phyloP scores from a whole-genome alignment of 768 basidiomycete species.

The Myochromella boudieri region DNA sequence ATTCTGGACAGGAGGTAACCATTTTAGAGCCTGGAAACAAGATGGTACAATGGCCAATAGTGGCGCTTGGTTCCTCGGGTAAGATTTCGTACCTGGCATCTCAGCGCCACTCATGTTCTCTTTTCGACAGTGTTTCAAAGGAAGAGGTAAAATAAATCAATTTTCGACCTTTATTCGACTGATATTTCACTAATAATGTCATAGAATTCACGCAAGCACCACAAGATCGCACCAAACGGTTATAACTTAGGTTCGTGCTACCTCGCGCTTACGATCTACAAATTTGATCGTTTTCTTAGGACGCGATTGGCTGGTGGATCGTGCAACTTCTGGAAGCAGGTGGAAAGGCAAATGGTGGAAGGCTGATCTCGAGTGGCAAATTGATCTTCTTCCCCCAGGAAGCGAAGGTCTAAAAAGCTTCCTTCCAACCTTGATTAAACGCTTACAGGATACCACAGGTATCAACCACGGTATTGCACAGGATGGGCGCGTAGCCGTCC shows the following conservation, averaged over 20 bases:
- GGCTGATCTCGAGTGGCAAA: constrained; percentile 75
- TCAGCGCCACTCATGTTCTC: not conserved
- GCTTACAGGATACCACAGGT: constrained; percentile 37
- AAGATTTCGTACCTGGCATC: constrained; percentile 22
- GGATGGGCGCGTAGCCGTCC: constrained; percentile 78
- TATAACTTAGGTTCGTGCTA: constrained; percentile 56
- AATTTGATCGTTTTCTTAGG: constrained; percentile 32
- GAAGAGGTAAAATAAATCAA: constrained; percentile 48
- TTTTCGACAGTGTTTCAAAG: constrained; percentile 59
- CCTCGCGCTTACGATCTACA: not conserved
- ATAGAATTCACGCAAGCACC: constrained; percentile 59
- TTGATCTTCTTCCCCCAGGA: constrained; percentile 69
- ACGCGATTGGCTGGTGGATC: constrained; percentile 73
- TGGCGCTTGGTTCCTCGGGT: constrained; percentile 88
- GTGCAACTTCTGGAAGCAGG: constrained; percentile 56
- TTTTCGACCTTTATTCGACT: not conserved
- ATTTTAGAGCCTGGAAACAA: constrained; percentile 89
- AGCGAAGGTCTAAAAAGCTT: constrained; percentile 50
- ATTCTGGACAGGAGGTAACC: constrained; percentile 67
- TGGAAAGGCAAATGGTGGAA: constrained; percentile 73
- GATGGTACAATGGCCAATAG: constrained; percentile 72
- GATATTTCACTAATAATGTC: constrained; percentile 12
- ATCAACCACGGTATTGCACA: constrained; percentile 81
- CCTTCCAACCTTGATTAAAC: not conserved
- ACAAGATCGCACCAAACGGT: constrained; percentile 75